Conservation (phyloP, 2,329 filamentous ascomycete genomes). For the Penicillium sp. region DNA sequence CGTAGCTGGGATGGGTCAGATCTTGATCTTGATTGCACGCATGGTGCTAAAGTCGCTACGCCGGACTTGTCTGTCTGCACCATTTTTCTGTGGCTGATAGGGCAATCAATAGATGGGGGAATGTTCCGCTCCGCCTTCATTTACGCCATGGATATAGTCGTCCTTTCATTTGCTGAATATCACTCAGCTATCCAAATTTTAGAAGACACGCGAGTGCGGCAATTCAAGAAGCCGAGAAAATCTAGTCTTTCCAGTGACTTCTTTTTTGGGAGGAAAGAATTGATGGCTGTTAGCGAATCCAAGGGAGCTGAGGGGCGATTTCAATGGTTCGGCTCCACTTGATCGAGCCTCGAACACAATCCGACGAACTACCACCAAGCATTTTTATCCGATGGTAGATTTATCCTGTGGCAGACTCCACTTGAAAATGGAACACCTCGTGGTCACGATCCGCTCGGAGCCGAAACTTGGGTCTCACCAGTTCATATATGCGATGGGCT, state of each 20-base stretch:
- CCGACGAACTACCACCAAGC: neutral
- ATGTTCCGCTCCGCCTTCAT: neutral
- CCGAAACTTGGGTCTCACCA: neutral
- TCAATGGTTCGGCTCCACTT: neutral
- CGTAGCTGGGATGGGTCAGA: neutral
- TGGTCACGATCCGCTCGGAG: neutral
- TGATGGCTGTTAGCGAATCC: neutral
- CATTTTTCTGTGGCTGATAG: too few species aligned
- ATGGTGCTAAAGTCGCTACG: neutral
- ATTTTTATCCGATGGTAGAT: neutral
- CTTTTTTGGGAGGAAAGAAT: neutral
- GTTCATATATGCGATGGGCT: neutral
- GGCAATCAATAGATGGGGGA: neutral
- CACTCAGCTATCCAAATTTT: neutral
- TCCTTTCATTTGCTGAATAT: neutral
- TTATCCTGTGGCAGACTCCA: neutral
- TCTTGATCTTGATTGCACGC: neutral
- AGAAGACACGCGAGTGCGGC: neutral
- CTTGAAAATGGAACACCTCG: neutral
- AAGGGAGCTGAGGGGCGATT: neutral
- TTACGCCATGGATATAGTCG: neutral
- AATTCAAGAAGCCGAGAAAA: neutral
- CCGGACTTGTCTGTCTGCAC: neutral
- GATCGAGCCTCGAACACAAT: neutral
- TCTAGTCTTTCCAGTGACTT: neutral